Evolutionary conservation across 2,329 filamentous ascomycete species (phyloP).

Genomic region (Byssochlamys sp.): DNA sequence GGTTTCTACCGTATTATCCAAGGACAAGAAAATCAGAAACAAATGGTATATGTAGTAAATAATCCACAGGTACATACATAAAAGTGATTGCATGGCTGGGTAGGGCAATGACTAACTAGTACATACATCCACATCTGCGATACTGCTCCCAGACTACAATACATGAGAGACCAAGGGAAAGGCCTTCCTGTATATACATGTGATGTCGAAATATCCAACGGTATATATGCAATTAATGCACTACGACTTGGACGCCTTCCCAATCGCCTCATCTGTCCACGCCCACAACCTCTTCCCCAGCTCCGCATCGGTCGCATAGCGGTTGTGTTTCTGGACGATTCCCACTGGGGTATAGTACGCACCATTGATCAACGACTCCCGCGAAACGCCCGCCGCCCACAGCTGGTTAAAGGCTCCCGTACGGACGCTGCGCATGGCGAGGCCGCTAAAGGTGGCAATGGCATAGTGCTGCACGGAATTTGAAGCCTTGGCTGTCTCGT

Average conservation of each 20-base stretch:
- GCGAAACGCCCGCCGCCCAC: conserved; percentile 29
- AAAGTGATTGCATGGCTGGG: no score
- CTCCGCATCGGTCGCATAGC: conserved; percentile 21
- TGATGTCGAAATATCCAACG: not conserved
- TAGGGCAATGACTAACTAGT: no score
- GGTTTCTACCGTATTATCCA: no score
- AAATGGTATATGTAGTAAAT: no score
- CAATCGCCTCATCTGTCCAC: conserved; percentile 32
- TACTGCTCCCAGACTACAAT: not conserved
- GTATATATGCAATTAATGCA: no score
- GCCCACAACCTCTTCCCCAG: conserved; percentile 33
- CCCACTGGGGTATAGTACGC: conserved; percentile 36
- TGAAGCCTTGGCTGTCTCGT: conserved; percentile 19
- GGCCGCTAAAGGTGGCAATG: conserved; percentile 9
- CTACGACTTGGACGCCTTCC: not conserved
- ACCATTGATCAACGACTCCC: conserved; percentile 25
- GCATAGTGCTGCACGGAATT: conserved; percentile 15
- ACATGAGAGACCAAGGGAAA: not conserved
- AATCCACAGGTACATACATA: no score
- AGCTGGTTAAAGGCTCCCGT: conserved; percentile 34
- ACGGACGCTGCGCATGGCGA: conserved; percentile 22
- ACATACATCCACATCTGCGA: not conserved
- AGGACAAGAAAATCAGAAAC: no score
- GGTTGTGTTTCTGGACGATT: conserved; percentile 18
- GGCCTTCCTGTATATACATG: not conserved